These are phyloP conservation scores for Fusarium globosum DNA, from an alignment of 2,329 filamentous ascomycete species.

Conservation along the genomic window DNA sequence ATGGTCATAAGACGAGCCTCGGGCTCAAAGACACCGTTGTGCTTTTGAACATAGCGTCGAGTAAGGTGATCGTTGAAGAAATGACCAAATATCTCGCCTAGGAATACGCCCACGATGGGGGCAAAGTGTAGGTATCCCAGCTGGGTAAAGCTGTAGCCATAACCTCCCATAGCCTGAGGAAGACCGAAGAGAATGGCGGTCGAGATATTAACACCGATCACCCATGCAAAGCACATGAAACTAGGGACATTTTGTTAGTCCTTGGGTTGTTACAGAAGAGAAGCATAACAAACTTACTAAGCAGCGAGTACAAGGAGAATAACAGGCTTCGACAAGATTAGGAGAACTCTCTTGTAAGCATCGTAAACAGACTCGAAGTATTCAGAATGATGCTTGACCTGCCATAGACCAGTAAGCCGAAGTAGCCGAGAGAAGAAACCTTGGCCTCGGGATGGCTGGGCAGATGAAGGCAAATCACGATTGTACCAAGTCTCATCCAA, in stretches of 20 bases:
- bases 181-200: conserved; percentile 60
- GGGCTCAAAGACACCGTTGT: conserved; percentile 66
- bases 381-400: conserved; percentile 25
- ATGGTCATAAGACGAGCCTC: conserved; percentile 64
- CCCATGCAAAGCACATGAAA: conserved; percentile 58
- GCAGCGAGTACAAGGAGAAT: conserved; percentile 20
- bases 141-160: conserved; percentile 60
- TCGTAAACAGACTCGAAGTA: conserved; percentile 20
- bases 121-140: conserved; percentile 70
- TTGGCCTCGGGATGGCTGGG: conserved; percentile 51
- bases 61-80: conserved; percentile 66
- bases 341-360: conserved; percentile 24
- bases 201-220: conserved; percentile 67
- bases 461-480: conserved; percentile 50
- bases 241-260: conserved; percentile 6
- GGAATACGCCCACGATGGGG: conserved; percentile 62
- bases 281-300: conserved; percentile 9
- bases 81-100: conserved; percentile 66
- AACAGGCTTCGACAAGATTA: conserved; percentile 26
- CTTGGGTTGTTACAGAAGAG: neutral
- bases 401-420: conserved; percentile 30
- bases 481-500: conserved; percentile 64
- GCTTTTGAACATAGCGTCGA: conserved; percentile 55
- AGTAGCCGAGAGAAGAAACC: conserved; percentile 42
- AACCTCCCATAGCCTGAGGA: conserved; percentile 52